A percentile compares a stretch with the other conserved stretches of the same genome.
Evolutionary conservation across 2,329 filamentous ascomycete species (phyloP).

Genomic region (Colletotrichum spaethianum): DNA sequence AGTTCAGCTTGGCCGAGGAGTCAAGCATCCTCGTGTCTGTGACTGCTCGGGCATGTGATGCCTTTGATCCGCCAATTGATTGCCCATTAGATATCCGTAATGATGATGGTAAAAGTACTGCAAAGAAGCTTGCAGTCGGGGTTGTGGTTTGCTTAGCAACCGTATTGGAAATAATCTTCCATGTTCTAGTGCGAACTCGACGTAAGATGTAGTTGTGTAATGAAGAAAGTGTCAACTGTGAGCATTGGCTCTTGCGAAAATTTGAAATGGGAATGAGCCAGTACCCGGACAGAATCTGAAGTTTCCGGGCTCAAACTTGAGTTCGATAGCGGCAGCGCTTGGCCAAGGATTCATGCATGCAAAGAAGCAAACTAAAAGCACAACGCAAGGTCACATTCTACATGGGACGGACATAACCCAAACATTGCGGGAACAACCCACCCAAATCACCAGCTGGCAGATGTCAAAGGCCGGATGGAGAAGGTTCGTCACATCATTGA

Average conservation of each 20-base stretch:
- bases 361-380: neutral
- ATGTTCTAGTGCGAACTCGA: no score
- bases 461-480: neutral
- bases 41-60: no score
- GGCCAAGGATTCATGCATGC: neutral
- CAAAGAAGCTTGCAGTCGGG: no score
- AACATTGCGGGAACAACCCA: neutral
- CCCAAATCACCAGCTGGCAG: neutral
- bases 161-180: no score
- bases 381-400: neutral
- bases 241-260: neutral
- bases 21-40: no score
- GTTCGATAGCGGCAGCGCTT: neutral
- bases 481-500: neutral
- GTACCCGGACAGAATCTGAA: slow-evolving; percentile 11
- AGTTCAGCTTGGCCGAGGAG: no score
- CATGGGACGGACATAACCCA: neutral
- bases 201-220: no score
- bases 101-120: no score
- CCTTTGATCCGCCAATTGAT: no score
- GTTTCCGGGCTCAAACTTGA: neutral
- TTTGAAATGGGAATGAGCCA: neutral
- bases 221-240: neutral
- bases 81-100: no score
- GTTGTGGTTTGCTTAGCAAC: no score